A percentile compares a stretch with the other conserved stretches of the same genome.
Evolutionary conservation across 106 monocot genomes (phyloP).

Genomic region (Acanthochlamys bracteata): DNA sequence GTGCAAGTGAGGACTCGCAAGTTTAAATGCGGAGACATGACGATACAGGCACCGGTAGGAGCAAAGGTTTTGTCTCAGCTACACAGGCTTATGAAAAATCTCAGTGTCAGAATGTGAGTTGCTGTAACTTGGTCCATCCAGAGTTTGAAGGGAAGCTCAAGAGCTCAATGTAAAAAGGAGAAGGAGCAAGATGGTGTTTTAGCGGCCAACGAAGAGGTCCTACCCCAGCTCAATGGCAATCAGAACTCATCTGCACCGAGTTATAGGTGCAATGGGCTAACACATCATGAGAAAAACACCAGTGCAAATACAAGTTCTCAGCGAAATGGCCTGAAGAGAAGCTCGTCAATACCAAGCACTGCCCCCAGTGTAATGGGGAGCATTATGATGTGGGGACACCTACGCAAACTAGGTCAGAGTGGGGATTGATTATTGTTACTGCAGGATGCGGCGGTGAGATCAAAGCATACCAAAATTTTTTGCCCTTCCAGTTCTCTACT

Average conservation of each 20-base stretch:
- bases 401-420: slow-evolving; percentile 24
- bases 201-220: neutral
- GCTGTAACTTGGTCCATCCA: slow-evolving; percentile 42
- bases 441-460: slow-evolving; percentile 37
- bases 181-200: slow-evolving; percentile 3
- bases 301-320: slow-evolving; percentile 14
- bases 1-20: slow-evolving; percentile 63
- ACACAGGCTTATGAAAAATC: slow-evolving; percentile 59
- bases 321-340: slow-evolving; percentile 49
- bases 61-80: slow-evolving; percentile 17
- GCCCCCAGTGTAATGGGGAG: slow-evolving; percentile 18
- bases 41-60: slow-evolving; percentile 25
- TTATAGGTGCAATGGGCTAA: neutral
- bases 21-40: slow-evolving; percentile 62
- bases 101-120: slow-evolving; percentile 42
- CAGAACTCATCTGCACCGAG: neutral
- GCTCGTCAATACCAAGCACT: slow-evolving; percentile 9
- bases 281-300: neutral
- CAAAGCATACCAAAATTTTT: slow-evolving; percentile 40
- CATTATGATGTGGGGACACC: slow-evolving; percentile 3
- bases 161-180: slow-evolving; percentile 5
- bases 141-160: neutral
- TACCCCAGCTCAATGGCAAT: neutral
- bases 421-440: slow-evolving; percentile 47
- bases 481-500: slow-evolving; percentile 28